Percentiles rank a stretch among this genome's conserved stretches.
These are phyloP conservation scores for Penicillium sp. DNA, from an alignment of 2,329 filamentous ascomycete species.

Conservation along the genomic window DNA sequence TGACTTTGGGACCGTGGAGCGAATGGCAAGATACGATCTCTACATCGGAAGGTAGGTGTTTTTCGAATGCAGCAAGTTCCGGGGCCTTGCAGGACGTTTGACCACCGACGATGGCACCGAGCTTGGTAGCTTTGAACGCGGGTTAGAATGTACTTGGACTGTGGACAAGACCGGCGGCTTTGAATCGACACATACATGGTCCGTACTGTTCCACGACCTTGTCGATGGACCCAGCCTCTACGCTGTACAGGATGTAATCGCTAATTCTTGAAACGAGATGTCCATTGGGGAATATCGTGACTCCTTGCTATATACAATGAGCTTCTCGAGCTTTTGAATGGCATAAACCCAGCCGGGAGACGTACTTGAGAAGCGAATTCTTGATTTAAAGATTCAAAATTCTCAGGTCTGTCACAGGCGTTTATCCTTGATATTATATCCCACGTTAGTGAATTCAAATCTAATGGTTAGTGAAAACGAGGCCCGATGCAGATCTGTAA, in stretches of 20 bases:
- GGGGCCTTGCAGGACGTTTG: slow-evolving; percentile 98
- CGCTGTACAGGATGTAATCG: slow-evolving; percentile 99
- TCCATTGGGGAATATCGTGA: slow-evolving; percentile 90
- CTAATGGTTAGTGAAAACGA: not conserved
- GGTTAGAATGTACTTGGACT: slow-evolving; percentile 26
- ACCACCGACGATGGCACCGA: slow-evolving; percentile 91
- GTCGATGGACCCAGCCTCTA: slow-evolving; percentile 90
- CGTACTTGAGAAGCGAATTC: slow-evolving; percentile 88
- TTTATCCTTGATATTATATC: slow-evolving; percentile 67
- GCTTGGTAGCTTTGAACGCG: slow-evolving; percentile 73
- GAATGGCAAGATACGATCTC: slow-evolving; percentile 96
- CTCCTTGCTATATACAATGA: slow-evolving; percentile 66
- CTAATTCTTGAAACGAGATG: slow-evolving; percentile 93
- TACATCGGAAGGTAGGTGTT: slow-evolving; percentile 81
- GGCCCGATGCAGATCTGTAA: slow-evolving; percentile 10
- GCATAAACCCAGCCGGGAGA: slow-evolving; percentile 43
- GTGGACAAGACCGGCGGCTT: slow-evolving; percentile 4
- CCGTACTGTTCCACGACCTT: slow-evolving; percentile 85
- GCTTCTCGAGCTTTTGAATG: slow-evolving; percentile 30
- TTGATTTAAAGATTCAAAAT: slow-evolving; percentile 74
- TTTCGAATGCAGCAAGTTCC: slow-evolving; percentile 90
- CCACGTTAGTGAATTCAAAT: slow-evolving; percentile 29
- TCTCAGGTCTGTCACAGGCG: slow-evolving; percentile 90
- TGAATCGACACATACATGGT: slow-evolving; percentile 69
- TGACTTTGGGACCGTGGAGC: slow-evolving; percentile 87